Evolutionary conservation across 1,284 basidiomycete species (phyloP).

Genomic region (Porogramme epimiltina): DNA sequence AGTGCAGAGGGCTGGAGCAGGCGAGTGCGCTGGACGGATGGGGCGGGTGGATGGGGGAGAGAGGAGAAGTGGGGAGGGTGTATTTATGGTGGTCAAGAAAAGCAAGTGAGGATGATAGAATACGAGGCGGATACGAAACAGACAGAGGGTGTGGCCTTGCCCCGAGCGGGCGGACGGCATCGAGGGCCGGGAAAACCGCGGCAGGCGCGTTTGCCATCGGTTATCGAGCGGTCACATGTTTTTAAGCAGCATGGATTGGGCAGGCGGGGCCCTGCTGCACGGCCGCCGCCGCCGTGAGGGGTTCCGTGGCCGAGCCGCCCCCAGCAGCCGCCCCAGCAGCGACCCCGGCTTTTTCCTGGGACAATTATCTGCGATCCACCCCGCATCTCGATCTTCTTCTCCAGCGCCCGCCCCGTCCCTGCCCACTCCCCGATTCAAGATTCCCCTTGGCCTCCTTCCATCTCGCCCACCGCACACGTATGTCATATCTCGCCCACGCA

Average conservation of each 20-base stretch:
- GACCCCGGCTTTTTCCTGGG: slow-evolving; percentile 3
- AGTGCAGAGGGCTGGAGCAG: neutral
- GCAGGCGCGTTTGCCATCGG: slow-evolving; percentile 6
- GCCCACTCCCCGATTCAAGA: no score
- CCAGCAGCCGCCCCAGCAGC: slow-evolving; percentile 2
- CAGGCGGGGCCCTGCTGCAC: neutral
- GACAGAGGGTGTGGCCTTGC: slow-evolving; percentile 4
- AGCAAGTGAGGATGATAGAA: slow-evolving; percentile 1
- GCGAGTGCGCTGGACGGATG: neutral
- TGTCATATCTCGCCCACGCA: slow-evolving; percentile 1
- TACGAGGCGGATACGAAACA: no score
- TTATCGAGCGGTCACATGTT: slow-evolving; percentile 12
- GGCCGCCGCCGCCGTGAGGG: no score
- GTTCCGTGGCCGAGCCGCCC: neutral
- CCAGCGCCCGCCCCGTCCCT: slow-evolving; percentile 8
- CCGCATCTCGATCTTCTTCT: slow-evolving; percentile 13
- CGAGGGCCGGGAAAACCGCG: slow-evolving; percentile 17
- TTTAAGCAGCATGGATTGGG: neutral
- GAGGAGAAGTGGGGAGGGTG: neutral
- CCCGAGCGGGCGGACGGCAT: slow-evolving; percentile 6
- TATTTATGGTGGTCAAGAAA: slow-evolving; percentile 15
- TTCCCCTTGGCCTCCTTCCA: no score
- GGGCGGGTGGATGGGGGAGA: slow-evolving; percentile 2
- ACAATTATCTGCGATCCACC: slow-evolving; percentile 12
- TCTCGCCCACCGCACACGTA: neutral